Conservation (phyloP, 208 protist genomes). For the Phytomonas serpens region DNA sequence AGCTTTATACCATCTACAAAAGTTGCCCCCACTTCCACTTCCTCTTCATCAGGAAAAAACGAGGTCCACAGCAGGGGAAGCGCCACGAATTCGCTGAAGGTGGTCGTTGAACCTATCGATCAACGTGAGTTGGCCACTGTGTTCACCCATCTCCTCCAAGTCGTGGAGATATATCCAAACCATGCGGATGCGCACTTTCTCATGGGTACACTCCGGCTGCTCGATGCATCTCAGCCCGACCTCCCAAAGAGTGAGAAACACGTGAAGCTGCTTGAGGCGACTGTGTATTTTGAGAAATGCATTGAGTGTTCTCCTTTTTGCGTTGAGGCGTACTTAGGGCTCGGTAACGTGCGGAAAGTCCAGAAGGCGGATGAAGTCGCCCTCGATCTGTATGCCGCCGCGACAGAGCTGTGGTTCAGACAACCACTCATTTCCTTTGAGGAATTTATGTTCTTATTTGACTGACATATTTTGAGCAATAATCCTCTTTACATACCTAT, state of each 20-base stretch:
- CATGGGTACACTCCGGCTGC: constrained; percentile 35
- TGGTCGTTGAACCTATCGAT: neutral
- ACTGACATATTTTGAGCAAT: constrained; percentile 12
- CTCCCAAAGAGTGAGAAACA: constrained; percentile 20
- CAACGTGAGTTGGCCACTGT: constrained; percentile 17
- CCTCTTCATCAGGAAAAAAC: neutral
- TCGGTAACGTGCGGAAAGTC: constrained; percentile 53
- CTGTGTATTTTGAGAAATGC: constrained; percentile 36
- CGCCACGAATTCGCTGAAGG: constrained; percentile 13
- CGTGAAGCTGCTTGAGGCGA: constrained; percentile 40
- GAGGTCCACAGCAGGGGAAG: neutral
- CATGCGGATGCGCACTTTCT: constrained; percentile 48
- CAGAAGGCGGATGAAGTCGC: constrained; percentile 44
- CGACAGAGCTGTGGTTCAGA: constrained; percentile 32
- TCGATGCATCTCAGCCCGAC: constrained; percentile 35
- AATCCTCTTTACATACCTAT: neutral
- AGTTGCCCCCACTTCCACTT: neutral
- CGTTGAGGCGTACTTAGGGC: constrained; percentile 37
- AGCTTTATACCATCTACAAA: constrained; percentile 1
- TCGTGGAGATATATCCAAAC: constrained; percentile 30
- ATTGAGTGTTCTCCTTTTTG: constrained; percentile 27
- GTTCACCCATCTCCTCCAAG: constrained; percentile 28
- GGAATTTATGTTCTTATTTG: constrained; percentile 53
- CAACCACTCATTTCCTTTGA: constrained; percentile 54
- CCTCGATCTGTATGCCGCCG: constrained; percentile 52